Evolutionary conservation across 1,139 yeast species (phyloP), one percentile per base, ranked within the genome.

Genomic region (Scheffersomyces insectosa): DNA sequence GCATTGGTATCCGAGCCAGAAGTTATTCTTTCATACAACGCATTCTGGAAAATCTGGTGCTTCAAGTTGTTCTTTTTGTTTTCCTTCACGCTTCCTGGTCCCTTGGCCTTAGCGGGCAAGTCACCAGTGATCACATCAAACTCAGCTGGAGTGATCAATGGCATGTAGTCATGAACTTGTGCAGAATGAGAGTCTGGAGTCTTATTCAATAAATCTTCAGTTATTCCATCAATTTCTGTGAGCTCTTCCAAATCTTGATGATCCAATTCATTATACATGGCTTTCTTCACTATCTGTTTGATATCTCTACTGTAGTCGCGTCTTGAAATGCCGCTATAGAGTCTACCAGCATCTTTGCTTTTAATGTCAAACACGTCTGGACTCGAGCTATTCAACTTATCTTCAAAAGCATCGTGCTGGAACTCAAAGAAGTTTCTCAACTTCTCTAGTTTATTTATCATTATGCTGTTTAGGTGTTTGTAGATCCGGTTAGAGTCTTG

Each of bases 141-240:
- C 54, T 74, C 79, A 20, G 59, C 65, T 2, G 60, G 52, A 1
- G 73, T 62, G 1, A 69, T 56, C 35, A 74, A 53, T 2, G 79
- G 77, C 75, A 72, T 72, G 52, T 67, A 72, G 51, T 74, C 79
- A 45, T 70, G 68, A 16, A 70, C 69, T n/a, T 56, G 40, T 7
- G 20, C 41, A 28, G 29, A 12, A 4, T 34, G 38, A 5, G 27
- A 36, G 10, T 25, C 30, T 8, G 28, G 42, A 3, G 37, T 29
- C 14, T 36, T 29, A 14, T 33, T 37, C 31, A 41, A 27, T 12
- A 43, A 38, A 15, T 45, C 44, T 13, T 42, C 30, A 14, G 31
- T 23, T 7, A 37, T 25, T 5, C 23, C 20, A 25, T 15, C 25
- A 30, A 15, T 7, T 8, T 20, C 4, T 45, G 30, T 42, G 28